These are phyloP conservation scores for Hyaloscypha finlandica DNA, from an alignment of 495 filamentous ascomycete species.

Conservation along the genomic window DNA sequence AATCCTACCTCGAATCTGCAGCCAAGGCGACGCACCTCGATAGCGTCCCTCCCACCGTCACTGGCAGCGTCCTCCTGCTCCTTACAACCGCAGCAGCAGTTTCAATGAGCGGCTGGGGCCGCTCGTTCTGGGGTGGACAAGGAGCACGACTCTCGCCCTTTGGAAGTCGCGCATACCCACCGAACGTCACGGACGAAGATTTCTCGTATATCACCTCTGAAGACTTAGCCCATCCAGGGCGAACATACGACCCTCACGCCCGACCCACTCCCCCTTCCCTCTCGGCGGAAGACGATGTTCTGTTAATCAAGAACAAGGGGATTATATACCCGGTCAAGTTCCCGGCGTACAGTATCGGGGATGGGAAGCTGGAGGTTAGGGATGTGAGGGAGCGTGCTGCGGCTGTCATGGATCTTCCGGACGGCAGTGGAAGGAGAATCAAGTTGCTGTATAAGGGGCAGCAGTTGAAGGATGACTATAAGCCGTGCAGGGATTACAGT, in stretches of 20 bases:
- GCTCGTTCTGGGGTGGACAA: slow-evolving; percentile 29
- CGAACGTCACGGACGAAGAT: slow-evolving; percentile 72
- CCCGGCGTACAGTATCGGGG: slow-evolving; percentile 77
- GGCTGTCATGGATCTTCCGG: slow-evolving; percentile 58
- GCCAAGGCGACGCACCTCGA: slow-evolving; percentile 46
- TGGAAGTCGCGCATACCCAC: slow-evolving; percentile 41
- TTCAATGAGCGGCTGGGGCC: slow-evolving; percentile 36
- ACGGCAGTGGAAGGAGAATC: slow-evolving; percentile 54
- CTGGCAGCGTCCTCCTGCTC: slow-evolving; percentile 18
- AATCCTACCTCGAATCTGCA: slow-evolving; percentile 52
- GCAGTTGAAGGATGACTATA: slow-evolving; percentile 64
- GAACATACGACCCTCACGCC: slow-evolving; percentile 40
- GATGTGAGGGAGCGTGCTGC: slow-evolving; percentile 67
- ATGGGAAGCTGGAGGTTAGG: slow-evolving; percentile 69
- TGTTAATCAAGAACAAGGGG: slow-evolving; percentile 72
- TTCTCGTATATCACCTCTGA: slow-evolving; percentile 80
- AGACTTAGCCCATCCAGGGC: slow-evolving; percentile 55
- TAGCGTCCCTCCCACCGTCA: slow-evolving; percentile 24
- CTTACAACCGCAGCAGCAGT: slow-evolving; percentile 22
- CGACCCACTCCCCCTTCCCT: slow-evolving; percentile 35
- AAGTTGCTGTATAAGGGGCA: slow-evolving; percentile 84
- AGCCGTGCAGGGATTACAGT: slow-evolving; percentile 70
- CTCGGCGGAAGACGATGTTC: slow-evolving; percentile 68
- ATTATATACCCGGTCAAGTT: slow-evolving; percentile 77
- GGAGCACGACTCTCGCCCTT: slow-evolving; percentile 48